These are phyloP conservation scores for Botrytis porri DNA, from an alignment of 2,329 filamentous ascomycete genomes.

Conservation along the genomic window DNA sequence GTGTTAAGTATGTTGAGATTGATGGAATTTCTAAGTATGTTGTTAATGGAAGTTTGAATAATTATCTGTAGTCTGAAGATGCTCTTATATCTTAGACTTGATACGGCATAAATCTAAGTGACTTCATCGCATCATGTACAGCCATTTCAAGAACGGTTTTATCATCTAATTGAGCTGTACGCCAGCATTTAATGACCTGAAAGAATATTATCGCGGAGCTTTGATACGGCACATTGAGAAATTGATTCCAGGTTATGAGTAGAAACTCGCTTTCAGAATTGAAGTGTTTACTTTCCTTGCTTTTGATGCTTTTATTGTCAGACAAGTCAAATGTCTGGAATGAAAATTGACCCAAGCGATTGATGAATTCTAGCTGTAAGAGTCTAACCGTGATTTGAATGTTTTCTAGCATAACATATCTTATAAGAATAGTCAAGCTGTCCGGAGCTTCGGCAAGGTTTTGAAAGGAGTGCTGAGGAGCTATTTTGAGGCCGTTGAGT, in stretches of 20 bases:
- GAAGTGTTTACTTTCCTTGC: neutral
- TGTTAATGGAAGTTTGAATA: neutral
- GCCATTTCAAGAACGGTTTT: neutral
- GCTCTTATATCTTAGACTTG: neutral
- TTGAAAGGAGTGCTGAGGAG: neutral
- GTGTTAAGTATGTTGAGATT: neutral
- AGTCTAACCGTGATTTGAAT: too few species aligned
- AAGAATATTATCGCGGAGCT: neutral
- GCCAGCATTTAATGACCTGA: neutral
- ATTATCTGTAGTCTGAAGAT: neutral
- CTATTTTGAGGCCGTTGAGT: neutral
- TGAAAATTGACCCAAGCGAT: too few species aligned
- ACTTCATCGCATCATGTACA: neutral
- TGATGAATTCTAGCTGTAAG: too few species aligned
- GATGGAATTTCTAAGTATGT: neutral
- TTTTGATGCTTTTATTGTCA: neutral
- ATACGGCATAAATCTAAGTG: neutral
- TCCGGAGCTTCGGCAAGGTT: neutral
- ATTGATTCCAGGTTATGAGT: neutral
- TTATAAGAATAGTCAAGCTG: too few species aligned
- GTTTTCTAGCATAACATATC: too few species aligned
- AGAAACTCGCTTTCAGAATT: neutral
- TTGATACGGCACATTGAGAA: neutral
- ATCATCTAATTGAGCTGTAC: neutral
- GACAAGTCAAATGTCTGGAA: neutral